Conservation (phyloP, 345 rosid genomes). For the Salix caprea region DNA sequence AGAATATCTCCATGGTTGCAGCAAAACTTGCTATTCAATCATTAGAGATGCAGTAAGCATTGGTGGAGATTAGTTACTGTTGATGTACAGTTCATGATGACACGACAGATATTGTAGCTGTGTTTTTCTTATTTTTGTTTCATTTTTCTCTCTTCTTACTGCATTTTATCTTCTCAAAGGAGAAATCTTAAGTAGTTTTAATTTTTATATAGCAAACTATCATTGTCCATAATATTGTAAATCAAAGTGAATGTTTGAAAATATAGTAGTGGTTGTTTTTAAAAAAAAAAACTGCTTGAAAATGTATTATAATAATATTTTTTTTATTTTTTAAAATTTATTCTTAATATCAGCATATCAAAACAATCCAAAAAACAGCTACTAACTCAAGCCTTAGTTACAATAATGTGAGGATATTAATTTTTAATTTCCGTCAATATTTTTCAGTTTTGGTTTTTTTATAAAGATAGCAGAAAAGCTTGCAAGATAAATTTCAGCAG, state of each 20-base stretch:
- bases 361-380: too few relatives aligned
- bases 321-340: too few relatives aligned
- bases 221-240: not conserved
- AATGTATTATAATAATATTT: too few relatives aligned
- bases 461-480: not conserved
- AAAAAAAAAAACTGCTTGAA: too few relatives aligned
- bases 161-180: not conserved
- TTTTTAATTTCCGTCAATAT: not conserved
- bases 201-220: not conserved
- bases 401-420: not conserved
- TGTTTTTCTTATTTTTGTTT: not conserved
- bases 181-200: not conserved
- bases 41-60: conserved; percentile 21
- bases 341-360: too few relatives aligned
- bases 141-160: not conserved
- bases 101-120: not conserved
- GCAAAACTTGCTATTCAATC: conserved; percentile 89
- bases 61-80: not conserved
- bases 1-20: conserved; percentile 56
- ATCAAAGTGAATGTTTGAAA: too few relatives aligned
- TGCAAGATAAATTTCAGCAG: not conserved
- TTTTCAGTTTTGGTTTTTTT: not conserved
- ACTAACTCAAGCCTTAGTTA: not conserved
- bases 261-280: too few relatives aligned
- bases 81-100: not conserved